Base-by-base conservation (phyloP, 1,284 basidiomycete species). In the Rhodotorula glutinis region DNA sequence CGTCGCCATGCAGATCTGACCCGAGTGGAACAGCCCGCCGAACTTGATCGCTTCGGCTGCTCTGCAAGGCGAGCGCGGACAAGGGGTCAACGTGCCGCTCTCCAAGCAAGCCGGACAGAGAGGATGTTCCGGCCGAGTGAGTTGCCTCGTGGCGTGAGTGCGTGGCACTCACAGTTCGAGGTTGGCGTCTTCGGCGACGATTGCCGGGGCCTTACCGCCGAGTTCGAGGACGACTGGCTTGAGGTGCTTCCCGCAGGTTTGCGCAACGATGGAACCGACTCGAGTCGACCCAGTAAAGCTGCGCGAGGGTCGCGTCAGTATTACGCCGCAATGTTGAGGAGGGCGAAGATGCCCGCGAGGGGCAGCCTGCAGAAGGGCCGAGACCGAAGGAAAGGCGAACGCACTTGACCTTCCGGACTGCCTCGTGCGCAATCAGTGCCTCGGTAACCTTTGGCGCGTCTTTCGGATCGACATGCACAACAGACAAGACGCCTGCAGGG, bases 131-230 rank as follows among this genome's bases (percentile, higher is more conserved):
- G n/a, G n/a, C n/a, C n/a, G n/a, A n/a, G n/a, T n/a, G n/a, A n/a
- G n/a, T n/a, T n/a, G n/a, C n/a, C n/a, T n/a, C n/a, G n/a, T n/a
- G n/a, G n/a, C n/a, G n/a, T n/a, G n/a, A n/a, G n/a, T n/a, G n/a
- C n/a, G 62, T 71, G 53, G 0, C 85, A 84, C 0, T 86, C 86
- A n/a, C 57, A 84, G 79, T 9, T 82, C 76, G 27, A 88, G 76
- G 74, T 88, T 82, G 2, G 88, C 88, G 66, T 86, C 85, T 21
- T 84, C 80, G 7, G 87, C 79, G 1, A 89, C 77, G 55, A 83
- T 76, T 14, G 79, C 76, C 0, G 82, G 80, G 0, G 81, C 78
- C 64, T 82, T 82, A 17, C 82, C 82, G 14, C 81, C 81, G 13
- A 82, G 76, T 66, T 82, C 82, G 62, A 82, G 75, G 9, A 80